Base-by-base conservation (phyloP, 1,284 basidiomycete genomes). In the Ganoderma sinense region DNA sequence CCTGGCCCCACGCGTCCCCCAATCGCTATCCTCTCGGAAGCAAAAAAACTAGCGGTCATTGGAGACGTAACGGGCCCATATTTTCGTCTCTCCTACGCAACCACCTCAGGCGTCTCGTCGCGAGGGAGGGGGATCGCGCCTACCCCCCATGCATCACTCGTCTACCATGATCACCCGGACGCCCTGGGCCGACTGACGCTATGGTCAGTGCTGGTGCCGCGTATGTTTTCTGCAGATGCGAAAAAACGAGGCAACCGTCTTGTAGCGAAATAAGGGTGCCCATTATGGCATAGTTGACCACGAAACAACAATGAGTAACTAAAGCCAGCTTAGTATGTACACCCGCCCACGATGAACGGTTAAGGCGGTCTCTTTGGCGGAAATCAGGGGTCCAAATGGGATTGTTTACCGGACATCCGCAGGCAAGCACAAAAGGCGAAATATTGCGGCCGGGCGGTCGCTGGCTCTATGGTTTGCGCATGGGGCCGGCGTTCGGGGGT, bases 181-280 rank as follows among this genome's bases (percentile, higher is more conserved):
- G 36, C 55, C 29, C 10, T 31, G n/a, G 33, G 8, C 31, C 33
- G 10, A 33, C 10, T 39, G 31, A 36, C 56, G 4, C 18, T n/a
- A 18, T n/a, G 45, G 20, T 48, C n/a, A 8, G 18, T 60, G n/a
- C 8, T 40, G 39, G 41, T 40, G 39, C 39, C 40, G 36, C 23
- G 39, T 61, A 41, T 29, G 23, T 39, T 7, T 23, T 29, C 14
- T 20, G 53, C 23, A 8, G 53, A 56, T 23, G 59, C 59, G 59
- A 23, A 40, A 41, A 61, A 61, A 61, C 59, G 59, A 61, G 59
- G 59, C n/a, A 61, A 39, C 41, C n/a, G 39, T 40, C 59, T 41
- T 41, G 59, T 41, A 13, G 23, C 16, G n/a, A 61, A 61, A 41
- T 40, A 16, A 61, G 59, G 59, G 59, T 16, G 6, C n/a, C 23